Base-by-base conservation (phyloP, 2,329 filamentous ascomycete species). In the Aspergillus uvarum region DNA sequence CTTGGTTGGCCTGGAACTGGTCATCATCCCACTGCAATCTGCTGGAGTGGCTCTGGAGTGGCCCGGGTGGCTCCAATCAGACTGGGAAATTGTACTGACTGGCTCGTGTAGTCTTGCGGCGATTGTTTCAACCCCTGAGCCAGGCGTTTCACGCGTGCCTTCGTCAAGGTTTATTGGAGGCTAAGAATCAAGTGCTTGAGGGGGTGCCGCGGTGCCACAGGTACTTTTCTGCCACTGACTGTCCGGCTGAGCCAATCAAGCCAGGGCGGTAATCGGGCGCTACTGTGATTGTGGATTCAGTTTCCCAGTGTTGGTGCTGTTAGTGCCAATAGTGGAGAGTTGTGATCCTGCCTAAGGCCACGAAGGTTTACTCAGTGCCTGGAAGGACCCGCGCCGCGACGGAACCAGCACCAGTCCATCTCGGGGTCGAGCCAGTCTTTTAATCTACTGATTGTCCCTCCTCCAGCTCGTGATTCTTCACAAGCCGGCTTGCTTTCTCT, bases 91-190 rank as follows among this genome's bases (percentile, higher is more conserved):
- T 32, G 29, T n/a, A 32, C 51, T 61, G 48, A 61, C 55, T 42
- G 38, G 38, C 19, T 31, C n/a, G 44, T 31, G 26, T 58, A 61
- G 59, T 54, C 51, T 51, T 29, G 47, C 16, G 19, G 54, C 48
- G 19, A 16, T 53, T 51, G 59, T 59, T 61, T 61, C 59, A 61
- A 42, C 56, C 59, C 59, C 56, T 54, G 56, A 51, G 12, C 51
- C 31, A 51, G 47, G 51, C 52, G 59, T 61, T 61, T 61, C 59
- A 61, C 51, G 48, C 56, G 29, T 51, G 56, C 31, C 29, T 52
- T 35, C 5, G 47, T 29, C 29, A 21, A 31, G 29, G 47, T 26
- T 58, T 26, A 61, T 61, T 61, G 59, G 59, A 35, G 32, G 10
- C 32, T 8, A 19, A 19, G 51, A 29, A 54, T 54, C 51, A 24